Evolutionary conservation across 805 yeast species (phyloP).

Genomic region (Spathaspora sp.): DNA sequence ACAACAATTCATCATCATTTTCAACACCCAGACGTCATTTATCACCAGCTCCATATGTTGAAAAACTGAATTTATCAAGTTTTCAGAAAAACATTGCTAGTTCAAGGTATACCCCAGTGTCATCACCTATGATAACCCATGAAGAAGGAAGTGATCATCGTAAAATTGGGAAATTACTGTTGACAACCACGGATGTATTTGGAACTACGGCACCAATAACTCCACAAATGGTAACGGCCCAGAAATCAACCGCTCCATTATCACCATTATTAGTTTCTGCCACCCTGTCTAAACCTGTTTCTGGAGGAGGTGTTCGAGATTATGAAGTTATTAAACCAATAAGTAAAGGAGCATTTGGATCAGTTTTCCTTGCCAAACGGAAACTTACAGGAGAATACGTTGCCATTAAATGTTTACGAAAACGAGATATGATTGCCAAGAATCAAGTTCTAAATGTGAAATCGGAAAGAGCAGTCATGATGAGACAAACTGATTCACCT

Average conservation of each 20-base stretch:
- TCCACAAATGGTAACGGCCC: constrained; percentile 8
- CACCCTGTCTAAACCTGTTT: constrained; percentile 45
- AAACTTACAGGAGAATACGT: constrained; percentile 89
- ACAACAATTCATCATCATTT: constrained; percentile 22
- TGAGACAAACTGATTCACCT: constrained; percentile 91
- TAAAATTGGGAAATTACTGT: constrained; percentile 6
- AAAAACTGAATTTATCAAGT: constrained; percentile 55
- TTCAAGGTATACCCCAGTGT: constrained; percentile 40
- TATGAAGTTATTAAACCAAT: constrained; percentile 90
- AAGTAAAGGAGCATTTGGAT: constrained; percentile 96
- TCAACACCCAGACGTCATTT: constrained; percentile 56
- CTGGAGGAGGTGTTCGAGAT: constrained; percentile 73
- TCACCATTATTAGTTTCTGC: constrained; percentile 77
- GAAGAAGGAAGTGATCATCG: constrained; percentile 1
- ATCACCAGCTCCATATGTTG: constrained; percentile 47
- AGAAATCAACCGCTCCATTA: constrained; percentile 49
- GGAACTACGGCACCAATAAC: background rate
- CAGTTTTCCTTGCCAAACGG: constrained; percentile 82
- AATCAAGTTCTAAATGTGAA: constrained; percentile 94
- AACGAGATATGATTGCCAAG: constrained; percentile 94
- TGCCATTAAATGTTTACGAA: constrained; percentile 88
- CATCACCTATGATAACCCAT: constrained; percentile 50
- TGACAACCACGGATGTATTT: constrained; percentile 22
- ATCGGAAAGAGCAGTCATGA: constrained; percentile 96
- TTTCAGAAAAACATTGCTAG: constrained; percentile 48